Evolutionary conservation across 768 basidiomycete genomes (phyloP).

Genomic region (Serpula lacrymans): DNA sequence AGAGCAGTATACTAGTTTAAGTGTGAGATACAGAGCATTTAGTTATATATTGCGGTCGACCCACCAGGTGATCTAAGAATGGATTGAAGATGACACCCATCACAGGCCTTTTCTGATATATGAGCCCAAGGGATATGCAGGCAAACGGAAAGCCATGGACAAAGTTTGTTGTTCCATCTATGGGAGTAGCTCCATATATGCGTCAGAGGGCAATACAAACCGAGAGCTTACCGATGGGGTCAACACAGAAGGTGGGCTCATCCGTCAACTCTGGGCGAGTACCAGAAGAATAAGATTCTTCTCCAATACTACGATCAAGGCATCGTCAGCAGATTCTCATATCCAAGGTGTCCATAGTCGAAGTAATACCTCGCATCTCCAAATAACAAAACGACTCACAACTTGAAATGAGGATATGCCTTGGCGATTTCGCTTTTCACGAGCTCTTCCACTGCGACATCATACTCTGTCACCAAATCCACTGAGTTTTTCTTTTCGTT

Average conservation of each 20-base stretch:
- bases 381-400: slow-evolving; percentile 49
- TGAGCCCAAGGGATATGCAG: slow-evolving; percentile 88
- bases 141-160: slow-evolving; percentile 83
- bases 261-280: slow-evolving; percentile 68
- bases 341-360: neutral
- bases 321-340: neutral
- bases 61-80: slow-evolving; percentile 78
- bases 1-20: slow-evolving; percentile 66
- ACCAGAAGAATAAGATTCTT: slow-evolving; percentile 88
- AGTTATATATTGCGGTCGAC: slow-evolving; percentile 18
- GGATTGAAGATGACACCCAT: slow-evolving; percentile 94
- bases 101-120: slow-evolving; percentile 76
- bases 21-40: neutral
- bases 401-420: slow-evolving; percentile 73
- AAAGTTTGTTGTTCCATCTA: slow-evolving; percentile 89
- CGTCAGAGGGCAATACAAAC: neutral
- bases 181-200: neutral
- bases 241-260: slow-evolving; percentile 92
- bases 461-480: slow-evolving; percentile 93
- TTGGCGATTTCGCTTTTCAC: slow-evolving; percentile 65
- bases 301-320: slow-evolving; percentile 67
- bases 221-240: slow-evolving; percentile 73
- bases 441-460: slow-evolving; percentile 85
- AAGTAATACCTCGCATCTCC: neutral
- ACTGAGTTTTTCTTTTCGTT: slow-evolving; percentile 92